These are phyloP conservation scores for Coniferiporia weirii DNA, from an alignment of 1,284 basidiomycete species.

Conservation along the genomic window DNA sequence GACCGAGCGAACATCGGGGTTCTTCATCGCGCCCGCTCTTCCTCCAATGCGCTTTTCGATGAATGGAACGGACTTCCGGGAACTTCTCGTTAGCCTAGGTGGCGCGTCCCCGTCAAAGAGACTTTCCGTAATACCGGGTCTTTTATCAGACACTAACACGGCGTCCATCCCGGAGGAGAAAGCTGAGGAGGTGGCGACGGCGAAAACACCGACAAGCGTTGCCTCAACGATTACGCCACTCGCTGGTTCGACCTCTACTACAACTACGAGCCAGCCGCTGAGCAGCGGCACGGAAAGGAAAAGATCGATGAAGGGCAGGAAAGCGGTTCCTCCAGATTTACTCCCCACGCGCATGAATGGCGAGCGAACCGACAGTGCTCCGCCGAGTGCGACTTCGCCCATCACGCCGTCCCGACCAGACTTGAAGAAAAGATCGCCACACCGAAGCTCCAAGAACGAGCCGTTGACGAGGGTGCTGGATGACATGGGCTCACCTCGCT, in stretches of 20 bases:
- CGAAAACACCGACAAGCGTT: slow-evolving; percentile 31
- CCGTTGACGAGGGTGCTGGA: slow-evolving; percentile 1
- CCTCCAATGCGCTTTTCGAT: slow-evolving; percentile 82
- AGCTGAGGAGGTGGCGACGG: slow-evolving; percentile 26
- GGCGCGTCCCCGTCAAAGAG: slow-evolving; percentile 39
- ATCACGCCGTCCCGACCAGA: neutral
- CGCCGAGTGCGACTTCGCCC: neutral
- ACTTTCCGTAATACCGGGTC: slow-evolving; percentile 32
- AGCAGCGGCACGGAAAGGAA: neutral
- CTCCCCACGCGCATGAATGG: neutral
- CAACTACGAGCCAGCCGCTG: slow-evolving; percentile 18
- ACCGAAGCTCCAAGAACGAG: slow-evolving; percentile 1
- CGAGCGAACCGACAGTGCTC: neutral
- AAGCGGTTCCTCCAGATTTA: slow-evolving; percentile 3
- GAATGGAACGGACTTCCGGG: slow-evolving; percentile 73
- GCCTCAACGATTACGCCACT: slow-evolving; percentile 19
- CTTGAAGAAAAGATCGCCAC: neutral
- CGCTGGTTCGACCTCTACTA: slow-evolving; percentile 20
- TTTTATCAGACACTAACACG: slow-evolving; percentile 19
- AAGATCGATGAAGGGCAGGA: slow-evolving; percentile 1
- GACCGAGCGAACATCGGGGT: slow-evolving; percentile 61
- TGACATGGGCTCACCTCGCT: slow-evolving; percentile 9
- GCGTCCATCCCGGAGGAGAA: slow-evolving; percentile 29
- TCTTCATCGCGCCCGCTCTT: slow-evolving; percentile 74
- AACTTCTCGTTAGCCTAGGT: slow-evolving; percentile 55